These are phyloP conservation scores for Harrya chromipes DNA, from an alignment of 768 basidiomycete genomes.

Conservation along the genomic window DNA sequence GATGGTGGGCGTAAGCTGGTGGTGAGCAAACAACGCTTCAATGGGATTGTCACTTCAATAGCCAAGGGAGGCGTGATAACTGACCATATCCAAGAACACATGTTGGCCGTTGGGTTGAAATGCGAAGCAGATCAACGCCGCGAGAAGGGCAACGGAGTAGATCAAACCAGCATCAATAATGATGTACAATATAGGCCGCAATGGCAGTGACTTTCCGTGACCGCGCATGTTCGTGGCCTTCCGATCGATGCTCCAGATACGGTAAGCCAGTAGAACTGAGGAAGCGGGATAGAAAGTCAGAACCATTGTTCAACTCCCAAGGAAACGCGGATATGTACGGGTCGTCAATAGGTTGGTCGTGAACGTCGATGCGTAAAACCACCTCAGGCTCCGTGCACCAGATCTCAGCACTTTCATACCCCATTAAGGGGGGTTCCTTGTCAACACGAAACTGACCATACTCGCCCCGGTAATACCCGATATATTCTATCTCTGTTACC, in stretches of 20 bases:
- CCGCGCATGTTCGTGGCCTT: constrained; percentile 14
- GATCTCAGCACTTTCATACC: too few relatives aligned
- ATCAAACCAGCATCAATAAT: constrained; percentile 35
- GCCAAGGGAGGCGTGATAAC: neutral
- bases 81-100: constrained; percentile 33
- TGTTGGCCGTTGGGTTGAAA: constrained; percentile 29
- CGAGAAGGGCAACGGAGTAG: constrained; percentile 33
- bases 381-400: too few relatives aligned
- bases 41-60: neutral
- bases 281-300: neutral
- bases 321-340: constrained; percentile 4
- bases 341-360: constrained; percentile 31
- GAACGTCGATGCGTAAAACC: constrained; percentile 31
- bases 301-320: neutral
- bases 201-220: neutral
- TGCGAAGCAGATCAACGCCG: constrained; percentile 29
- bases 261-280: constrained; percentile 22
- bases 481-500: too few relatives aligned
- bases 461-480: too few relatives aligned
- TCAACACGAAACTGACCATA: too few relatives aligned
- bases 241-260: constrained; percentile 26
- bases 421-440: too few relatives aligned
- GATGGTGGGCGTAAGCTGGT: constrained; percentile 34
- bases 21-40: neutral
- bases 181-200: constrained; percentile 18